Evolutionary conservation across 2,329 filamentous ascomycete species (phyloP).

Genomic region (Cladosporium cucumerinum): DNA sequence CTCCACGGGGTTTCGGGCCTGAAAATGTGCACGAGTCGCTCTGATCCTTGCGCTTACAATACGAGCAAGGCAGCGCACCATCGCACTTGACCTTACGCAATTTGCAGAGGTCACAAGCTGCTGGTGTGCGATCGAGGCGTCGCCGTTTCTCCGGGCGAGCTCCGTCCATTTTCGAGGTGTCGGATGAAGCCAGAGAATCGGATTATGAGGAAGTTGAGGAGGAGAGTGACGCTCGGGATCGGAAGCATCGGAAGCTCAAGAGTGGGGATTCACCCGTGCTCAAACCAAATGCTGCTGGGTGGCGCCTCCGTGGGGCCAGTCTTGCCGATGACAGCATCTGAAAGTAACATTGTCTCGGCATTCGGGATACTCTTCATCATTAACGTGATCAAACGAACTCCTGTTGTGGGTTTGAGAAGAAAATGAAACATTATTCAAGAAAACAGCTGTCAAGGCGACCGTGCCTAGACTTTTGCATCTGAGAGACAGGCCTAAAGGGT

Average conservation of each 20-base stretch:
- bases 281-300: not conserved
- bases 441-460: not conserved
- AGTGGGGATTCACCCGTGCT: not conserved
- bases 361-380: not conserved
- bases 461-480: not conserved
- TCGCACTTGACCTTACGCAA: conserved; percentile 52
- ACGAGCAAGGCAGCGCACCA: conserved; percentile 50
- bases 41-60: conserved; percentile 44
- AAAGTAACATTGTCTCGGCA: not conserved
- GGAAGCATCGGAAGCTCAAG: not conserved
- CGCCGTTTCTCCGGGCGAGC: conserved; percentile 20
- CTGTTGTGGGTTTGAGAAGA: not conserved
- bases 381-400: not conserved
- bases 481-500: not conserved
- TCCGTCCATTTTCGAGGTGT: not conserved
- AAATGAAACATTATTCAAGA: too few species aligned
- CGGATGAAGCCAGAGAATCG: not conserved
- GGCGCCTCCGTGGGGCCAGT: not conserved
- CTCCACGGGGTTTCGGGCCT: conserved; percentile 38
- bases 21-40: conserved; percentile 41
- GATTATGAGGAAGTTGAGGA: not conserved
- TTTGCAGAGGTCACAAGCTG: conserved; percentile 47
- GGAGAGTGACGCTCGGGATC: not conserved
- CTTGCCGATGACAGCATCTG: not conserved
- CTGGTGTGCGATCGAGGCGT: conserved; percentile 27